Evolutionary conservation across 768 basidiomycete genomes (phyloP).

Genomic region (Kwoniella sp.): DNA sequence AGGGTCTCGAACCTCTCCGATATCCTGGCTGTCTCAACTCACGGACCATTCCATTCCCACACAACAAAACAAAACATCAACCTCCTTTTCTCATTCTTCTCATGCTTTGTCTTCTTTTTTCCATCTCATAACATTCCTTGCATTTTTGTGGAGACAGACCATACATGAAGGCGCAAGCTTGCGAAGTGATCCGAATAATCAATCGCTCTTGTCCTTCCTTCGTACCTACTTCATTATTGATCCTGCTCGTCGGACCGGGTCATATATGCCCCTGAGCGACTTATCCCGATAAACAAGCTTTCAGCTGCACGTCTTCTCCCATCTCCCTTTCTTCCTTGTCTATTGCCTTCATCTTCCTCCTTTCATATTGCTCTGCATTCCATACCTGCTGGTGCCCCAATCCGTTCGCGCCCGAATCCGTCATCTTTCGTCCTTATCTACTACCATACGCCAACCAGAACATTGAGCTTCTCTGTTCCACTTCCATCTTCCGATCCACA

Average conservation of each 20-base stretch:
- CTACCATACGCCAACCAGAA: not conserved
- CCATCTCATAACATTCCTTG: not conserved
- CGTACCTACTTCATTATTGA: conserved; percentile 14
- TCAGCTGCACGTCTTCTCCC: conserved; percentile 4
- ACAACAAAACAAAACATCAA: not conserved
- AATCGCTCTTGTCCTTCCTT: not conserved
- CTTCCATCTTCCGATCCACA: not conserved
- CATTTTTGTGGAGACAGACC: not conserved
- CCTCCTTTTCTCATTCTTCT: not conserved
- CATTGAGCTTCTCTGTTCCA: not conserved
- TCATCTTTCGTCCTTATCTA: not conserved
- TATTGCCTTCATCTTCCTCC: conserved; percentile 4
- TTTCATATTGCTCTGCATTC: conserved; percentile 4
- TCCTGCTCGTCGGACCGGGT: conserved; percentile 2
- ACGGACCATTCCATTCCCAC: conserved; percentile 3
- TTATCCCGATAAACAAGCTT: conserved; percentile 16
- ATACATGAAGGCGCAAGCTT: no score
- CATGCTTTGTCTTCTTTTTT: conserved; percentile 1
- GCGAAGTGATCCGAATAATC: conserved; percentile 3
- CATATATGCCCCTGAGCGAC: conserved; percentile 14
- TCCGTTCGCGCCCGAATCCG: conserved; percentile 25
- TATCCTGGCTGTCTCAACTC: not conserved
- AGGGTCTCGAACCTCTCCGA: not conserved
- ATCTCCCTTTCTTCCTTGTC: conserved; percentile 5
- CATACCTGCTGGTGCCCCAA: conserved; percentile 5